Base-by-base conservation (phyloP, 2,329 filamentous ascomycete genomes). In the Ophiosphaerella narmari region DNA sequence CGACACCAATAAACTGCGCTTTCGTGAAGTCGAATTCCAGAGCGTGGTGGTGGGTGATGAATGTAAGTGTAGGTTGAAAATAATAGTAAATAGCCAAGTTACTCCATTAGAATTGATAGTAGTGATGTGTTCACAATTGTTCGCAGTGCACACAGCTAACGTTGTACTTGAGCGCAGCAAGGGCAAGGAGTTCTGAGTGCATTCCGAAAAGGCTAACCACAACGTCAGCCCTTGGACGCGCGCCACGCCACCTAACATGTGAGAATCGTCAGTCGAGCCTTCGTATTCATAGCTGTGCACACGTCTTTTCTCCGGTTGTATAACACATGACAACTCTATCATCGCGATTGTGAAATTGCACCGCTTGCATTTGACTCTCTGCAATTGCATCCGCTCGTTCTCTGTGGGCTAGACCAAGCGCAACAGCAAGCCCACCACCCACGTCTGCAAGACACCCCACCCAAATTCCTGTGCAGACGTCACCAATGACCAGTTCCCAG, bases 151-250 rank as follows among this genome's bases (percentile, higher is more conserved):
- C 7, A 29, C 11, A 11, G 6, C 26, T 11, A 29, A 29, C 11
- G 26, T 29, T 29, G 26, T 29, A 29, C 26, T 29, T 11, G 6
- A 8, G 7, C 26, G 11, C 26, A 2, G 26, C 11, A 29, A 29
- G 26, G 5, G 26, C 26, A 29, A 29, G 26, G 11, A 8, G 45
- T 55, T 52, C 57, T 54, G 54, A 47, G 35, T 23, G 49, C 24
- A 39, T 60, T 42, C 52, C 45, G 39, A 47, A 53, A 51, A 44
- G 48, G 53, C 59, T 60, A 65, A 53, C 57, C 51, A 58, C 59
- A 66, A 67, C 66, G 65, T 67, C 66, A 67, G 66, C 63, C 56
- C 39, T 55, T 44, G 53, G 46, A 54, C 54, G 60, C 52, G 47
- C 57, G 56, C 59, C 54, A 61, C 55, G 54, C 51, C 40, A 26